Conservation (phyloP, 768 basidiomycete species). For the Suillus alpinus region DNA sequence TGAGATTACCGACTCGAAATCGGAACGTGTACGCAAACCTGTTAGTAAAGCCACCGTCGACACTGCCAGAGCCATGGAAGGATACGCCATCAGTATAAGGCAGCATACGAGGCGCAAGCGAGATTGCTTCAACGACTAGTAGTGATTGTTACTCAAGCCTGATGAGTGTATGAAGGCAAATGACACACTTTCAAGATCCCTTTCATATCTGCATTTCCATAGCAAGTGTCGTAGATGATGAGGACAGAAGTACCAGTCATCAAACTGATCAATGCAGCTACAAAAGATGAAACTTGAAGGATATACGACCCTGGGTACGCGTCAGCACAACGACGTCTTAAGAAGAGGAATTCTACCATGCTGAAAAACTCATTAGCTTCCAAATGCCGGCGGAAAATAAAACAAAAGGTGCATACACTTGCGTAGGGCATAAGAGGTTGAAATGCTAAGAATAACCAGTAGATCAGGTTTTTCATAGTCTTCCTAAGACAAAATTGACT, state of each 20-base stretch:
- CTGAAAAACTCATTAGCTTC: not conserved
- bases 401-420: not conserved
- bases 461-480: not conserved
- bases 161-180: not conserved
- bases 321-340: not conserved
- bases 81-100: not conserved
- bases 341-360: not conserved
- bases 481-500: not conserved
- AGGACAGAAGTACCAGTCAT: not conserved
- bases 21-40: not conserved
- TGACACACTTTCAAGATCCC: not conserved
- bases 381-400: not conserved
- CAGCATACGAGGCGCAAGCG: not conserved
- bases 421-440: not conserved
- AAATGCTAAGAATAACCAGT: not conserved
- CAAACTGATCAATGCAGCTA: not conserved
- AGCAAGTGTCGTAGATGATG: not conserved
- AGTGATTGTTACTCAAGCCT: not conserved
- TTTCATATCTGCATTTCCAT: not conserved
- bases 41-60: not conserved
- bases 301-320: not conserved
- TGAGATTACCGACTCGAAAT: not conserved
- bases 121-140: not conserved
- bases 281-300: not conserved
- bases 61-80: not conserved